Conservation (phyloP, 2,329 filamentous ascomycete genomes). For the Talaromyces funiculosus region DNA sequence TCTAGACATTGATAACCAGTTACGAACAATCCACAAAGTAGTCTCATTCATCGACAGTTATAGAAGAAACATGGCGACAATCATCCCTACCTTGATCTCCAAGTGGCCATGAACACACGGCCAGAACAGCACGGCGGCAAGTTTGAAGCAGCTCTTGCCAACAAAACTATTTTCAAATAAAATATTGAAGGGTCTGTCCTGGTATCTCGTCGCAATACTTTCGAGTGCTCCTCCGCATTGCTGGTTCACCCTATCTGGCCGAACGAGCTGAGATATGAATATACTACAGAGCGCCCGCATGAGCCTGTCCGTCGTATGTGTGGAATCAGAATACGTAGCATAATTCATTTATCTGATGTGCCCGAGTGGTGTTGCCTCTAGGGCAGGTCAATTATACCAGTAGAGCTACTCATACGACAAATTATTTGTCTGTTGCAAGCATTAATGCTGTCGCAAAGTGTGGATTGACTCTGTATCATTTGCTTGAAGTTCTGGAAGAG, state of each 20-base stretch:
- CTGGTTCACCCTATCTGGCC: conserved; percentile 3
- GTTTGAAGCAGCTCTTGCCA: background rate
- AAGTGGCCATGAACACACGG: background rate
- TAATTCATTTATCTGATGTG: background rate
- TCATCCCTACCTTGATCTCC: background rate
- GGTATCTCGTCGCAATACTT: background rate
- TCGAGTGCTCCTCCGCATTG: conserved; percentile 1
- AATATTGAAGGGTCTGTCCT: background rate
- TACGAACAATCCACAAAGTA: background rate
- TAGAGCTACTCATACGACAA: background rate
- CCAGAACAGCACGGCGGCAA: background rate
- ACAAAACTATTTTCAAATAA: background rate
- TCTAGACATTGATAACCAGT: background rate
- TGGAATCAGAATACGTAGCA: conserved; percentile 1
- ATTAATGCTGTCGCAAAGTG: background rate
- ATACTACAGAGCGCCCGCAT: background rate
- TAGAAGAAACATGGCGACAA: background rate
- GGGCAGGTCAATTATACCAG: background rate
- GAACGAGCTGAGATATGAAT: background rate
- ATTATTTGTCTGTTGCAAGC: background rate
- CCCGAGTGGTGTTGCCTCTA: background rate
- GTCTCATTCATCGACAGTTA: background rate
- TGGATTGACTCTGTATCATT: background rate
- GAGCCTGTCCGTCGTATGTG: background rate
- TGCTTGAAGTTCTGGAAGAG: background rate